phyloP scores from a whole-genome alignment of 2,329 filamentous ascomycete genomes.

The Monilinia fructicola region DNA sequence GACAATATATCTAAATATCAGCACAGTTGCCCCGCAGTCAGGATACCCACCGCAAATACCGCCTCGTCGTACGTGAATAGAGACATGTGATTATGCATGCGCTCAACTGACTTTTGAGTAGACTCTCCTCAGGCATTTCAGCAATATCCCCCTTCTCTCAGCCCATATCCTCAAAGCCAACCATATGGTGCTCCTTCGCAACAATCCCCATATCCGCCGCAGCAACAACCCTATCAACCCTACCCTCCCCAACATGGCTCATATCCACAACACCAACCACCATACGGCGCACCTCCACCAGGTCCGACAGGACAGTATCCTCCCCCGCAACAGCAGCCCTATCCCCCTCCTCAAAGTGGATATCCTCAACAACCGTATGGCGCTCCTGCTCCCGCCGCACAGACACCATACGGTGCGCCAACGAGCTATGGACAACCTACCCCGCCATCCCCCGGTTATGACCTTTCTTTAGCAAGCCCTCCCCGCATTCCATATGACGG shows the following conservation, averaged over 20 bases:
- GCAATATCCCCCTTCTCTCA: slow-evolving; percentile 30
- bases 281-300: slow-evolving; percentile 41
- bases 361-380: slow-evolving; percentile 26
- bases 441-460: slow-evolving; percentile 72
- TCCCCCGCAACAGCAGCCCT: slow-evolving; percentile 45
- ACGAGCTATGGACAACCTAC: slow-evolving; percentile 49
- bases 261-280: slow-evolving; percentile 51
- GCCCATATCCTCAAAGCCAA: slow-evolving; percentile 28
- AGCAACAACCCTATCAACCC: slow-evolving; percentile 20
- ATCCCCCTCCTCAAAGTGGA: slow-evolving; percentile 24
- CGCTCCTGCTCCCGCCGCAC: slow-evolving; percentile 39
- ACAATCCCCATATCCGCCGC: slow-evolving; percentile 33
- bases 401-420: slow-evolving; percentile 25
- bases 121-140: slow-evolving; percentile 21
- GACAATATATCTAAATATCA: slow-evolving; percentile 23
- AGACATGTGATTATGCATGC: background rate
- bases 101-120: slow-evolving; percentile 1
- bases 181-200: slow-evolving; percentile 35
- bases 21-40: slow-evolving; percentile 25
- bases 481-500: slow-evolving; percentile 71
- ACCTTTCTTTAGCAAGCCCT: slow-evolving; percentile 48
- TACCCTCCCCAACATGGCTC: slow-evolving; percentile 23
- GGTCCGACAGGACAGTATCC: slow-evolving; percentile 26
- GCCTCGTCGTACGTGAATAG: slow-evolving; percentile 16
- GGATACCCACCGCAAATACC: slow-evolving; percentile 23